Base-by-base conservation (phyloP, 495 filamentous ascomycete genomes). In the Cercophora scortea region DNA sequence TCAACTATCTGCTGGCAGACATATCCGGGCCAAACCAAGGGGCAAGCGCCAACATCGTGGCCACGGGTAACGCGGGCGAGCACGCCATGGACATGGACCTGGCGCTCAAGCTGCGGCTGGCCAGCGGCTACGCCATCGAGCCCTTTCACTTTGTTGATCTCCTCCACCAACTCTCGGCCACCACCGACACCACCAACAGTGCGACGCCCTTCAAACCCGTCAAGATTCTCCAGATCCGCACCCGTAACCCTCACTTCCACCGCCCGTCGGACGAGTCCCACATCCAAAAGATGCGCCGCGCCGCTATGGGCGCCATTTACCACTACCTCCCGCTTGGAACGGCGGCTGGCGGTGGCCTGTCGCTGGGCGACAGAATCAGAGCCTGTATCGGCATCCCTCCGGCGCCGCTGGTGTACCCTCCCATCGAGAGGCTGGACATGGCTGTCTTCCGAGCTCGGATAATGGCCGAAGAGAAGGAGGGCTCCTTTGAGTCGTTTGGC, bases 91-190 rank as follows among this genome's bases (percentile, higher is more conserved):
- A 61, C 15, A 61, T 67, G 60, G 45, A 33, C 9, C 33, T 67
- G 38, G 65, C 58, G 0, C 33, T 59, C 10, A 64, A 56, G 50
- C 42, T 63, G 42, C 34, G 55, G 19, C 17, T 57, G 47, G 65
- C 62, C 4, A 58, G 58, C 47, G 65, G 65, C 18, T 67, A 67
- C 39, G 62, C 62, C 48, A 60, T 67, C 45, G 65, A 67, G 54
- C 62, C 65, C 7, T 67, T 60, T 32, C 65, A 67, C 36, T 61
- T 53, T 32, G 42, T 66, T 16, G 60, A 66, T 16, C 43, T 65
- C 32, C 42, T 67, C 12, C 16, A 55, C 12, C 17, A 19, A 12
- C 42, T 34, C 32, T 3, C 11, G 8, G 6, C 45, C 25, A 11
- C 8, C 45, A 47, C 13, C 39, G 17, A 4, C 9, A 33, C 18